phyloP scores from a whole-genome alignment of 108 stramenopile genomes.

The Parmales sp. region DNA sequence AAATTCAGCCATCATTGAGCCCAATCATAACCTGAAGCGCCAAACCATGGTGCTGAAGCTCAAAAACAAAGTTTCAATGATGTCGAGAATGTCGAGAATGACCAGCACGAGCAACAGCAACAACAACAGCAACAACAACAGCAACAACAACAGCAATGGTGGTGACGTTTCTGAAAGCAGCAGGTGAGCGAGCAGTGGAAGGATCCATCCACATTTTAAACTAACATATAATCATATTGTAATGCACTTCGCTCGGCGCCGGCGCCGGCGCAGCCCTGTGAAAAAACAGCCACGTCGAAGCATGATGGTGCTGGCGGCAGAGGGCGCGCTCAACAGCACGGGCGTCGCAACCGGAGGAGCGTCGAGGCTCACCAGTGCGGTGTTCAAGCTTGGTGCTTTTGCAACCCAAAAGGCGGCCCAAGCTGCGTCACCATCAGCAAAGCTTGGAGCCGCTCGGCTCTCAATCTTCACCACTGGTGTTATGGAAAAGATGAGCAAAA shows the following conservation, averaged over 20 bases:
- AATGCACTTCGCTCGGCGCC: too few relatives aligned
- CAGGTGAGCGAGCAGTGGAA: not conserved
- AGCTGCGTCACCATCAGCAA: not conserved
- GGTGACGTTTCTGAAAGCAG: not conserved
- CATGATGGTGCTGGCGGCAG: too few relatives aligned
- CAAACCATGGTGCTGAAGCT: constrained; percentile 2
- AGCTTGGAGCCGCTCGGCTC: not conserved
- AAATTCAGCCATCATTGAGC: not conserved
- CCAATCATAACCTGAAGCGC: not conserved
- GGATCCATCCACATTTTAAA: too few relatives aligned
- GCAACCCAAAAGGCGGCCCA: too few relatives aligned
- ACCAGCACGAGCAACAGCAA: not conserved
- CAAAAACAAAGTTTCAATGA: not conserved
- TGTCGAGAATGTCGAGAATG: not conserved
- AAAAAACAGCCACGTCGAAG: too few relatives aligned
- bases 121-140: not conserved
- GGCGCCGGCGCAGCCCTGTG: too few relatives aligned
- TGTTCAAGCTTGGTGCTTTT: too few relatives aligned
- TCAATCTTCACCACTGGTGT: not conserved
- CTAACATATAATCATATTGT: too few relatives aligned
- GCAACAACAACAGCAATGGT: not conserved
- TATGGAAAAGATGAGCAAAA: not conserved
- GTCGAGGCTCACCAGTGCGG: not conserved
- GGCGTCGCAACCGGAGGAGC: not conserved
- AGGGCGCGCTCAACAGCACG: not conserved